Evolutionary conservation across 352 stramenopile genomes (phyloP), one percentile per base, ranked within the genome.

Genomic region (Pythium insidiosum): DNA sequence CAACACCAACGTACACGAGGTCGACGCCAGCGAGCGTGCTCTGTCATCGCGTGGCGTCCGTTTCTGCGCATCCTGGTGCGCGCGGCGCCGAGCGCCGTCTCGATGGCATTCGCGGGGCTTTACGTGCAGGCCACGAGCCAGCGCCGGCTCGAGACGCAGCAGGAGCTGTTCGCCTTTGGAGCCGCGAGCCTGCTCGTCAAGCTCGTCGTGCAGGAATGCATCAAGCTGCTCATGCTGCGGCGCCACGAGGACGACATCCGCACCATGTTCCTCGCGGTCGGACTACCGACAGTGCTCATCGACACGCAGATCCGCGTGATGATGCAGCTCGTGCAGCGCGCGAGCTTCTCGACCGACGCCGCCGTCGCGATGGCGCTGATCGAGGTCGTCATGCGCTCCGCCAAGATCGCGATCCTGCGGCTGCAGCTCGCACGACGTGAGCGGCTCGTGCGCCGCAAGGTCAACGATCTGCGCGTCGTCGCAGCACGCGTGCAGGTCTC

Each of bases 251-350:
- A 60, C 4, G 63, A 68, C 31, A 69, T 60, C 11, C 67, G 63
- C 16, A 63, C 55, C 16, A 71, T 75, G 49, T 66, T 55, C 22
- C 49, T 73, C 10, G 35, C 57, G 1, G 56, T 79, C 1, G 66
- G 39, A 1, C 26, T 74, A 1, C 63, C 63, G 9, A 69, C 63
- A 4, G 58, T 74, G 6, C 31, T 79, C 24, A 66, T 79, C 33
- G 61, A 79, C 43, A 75, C 63, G 4, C 64, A 79, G 38, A 35
- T 66, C 4, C 58, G 64, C 30, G 58, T 79, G 6, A 42, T 66
- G 15, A 23, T 79, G 20, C 44, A 68, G 16, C 54, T 61, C 2
- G 49, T 51, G 16, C 37, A 56, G 18, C 61, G 54, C 12, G 56
- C 49, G 15, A 25, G 40, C 10, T 47, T 68, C 28, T 58, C 57